These are phyloP conservation scores for Rosa persica DNA, from an alignment of 306 rosid genomes.

Conservation along the genomic window DNA sequence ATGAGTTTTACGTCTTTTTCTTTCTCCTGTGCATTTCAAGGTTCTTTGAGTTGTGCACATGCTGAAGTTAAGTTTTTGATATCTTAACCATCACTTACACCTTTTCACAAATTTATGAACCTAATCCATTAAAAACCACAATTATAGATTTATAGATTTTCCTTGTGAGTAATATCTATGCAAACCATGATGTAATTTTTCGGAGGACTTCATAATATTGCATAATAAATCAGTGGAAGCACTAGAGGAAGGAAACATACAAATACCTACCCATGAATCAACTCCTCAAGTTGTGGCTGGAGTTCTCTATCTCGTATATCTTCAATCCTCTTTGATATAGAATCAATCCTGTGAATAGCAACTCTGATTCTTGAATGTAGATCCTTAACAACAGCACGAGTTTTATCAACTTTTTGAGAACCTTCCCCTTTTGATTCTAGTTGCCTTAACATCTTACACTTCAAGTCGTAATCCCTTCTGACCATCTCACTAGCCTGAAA, in stretches of 20 bases:
- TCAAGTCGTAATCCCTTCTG: slow-evolving; percentile 74
- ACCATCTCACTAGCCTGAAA: slow-evolving; percentile 83
- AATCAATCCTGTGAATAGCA: slow-evolving; percentile 76
- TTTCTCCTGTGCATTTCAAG: not conserved
- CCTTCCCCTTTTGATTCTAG: slow-evolving; percentile 72
- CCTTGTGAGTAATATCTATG: not conserved
- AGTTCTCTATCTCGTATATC: slow-evolving; percentile 92
- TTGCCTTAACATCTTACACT: slow-evolving; percentile 73
- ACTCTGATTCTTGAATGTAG: slow-evolving; percentile 88
- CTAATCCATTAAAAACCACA: not conserved
- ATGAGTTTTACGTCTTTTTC: not conserved
- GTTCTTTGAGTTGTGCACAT: not conserved
- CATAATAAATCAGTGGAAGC: not conserved
- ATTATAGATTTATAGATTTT: not conserved
- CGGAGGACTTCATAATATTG: not conserved
- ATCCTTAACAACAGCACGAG: slow-evolving; percentile 86
- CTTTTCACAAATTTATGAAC: not conserved
- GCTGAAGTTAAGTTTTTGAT: not conserved
- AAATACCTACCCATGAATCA: slow-evolving; percentile 74
- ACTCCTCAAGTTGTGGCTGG: slow-evolving; percentile 95
- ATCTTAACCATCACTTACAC: not conserved
- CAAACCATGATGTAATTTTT: not conserved
- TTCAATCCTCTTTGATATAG: slow-evolving; percentile 91
- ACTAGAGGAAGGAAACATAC: slow-evolving; percentile 10
- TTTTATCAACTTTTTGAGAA: slow-evolving; percentile 59